Base-by-base conservation (phyloP, 768 basidiomycete genomes). In the Suillus subalutaceus region DNA sequence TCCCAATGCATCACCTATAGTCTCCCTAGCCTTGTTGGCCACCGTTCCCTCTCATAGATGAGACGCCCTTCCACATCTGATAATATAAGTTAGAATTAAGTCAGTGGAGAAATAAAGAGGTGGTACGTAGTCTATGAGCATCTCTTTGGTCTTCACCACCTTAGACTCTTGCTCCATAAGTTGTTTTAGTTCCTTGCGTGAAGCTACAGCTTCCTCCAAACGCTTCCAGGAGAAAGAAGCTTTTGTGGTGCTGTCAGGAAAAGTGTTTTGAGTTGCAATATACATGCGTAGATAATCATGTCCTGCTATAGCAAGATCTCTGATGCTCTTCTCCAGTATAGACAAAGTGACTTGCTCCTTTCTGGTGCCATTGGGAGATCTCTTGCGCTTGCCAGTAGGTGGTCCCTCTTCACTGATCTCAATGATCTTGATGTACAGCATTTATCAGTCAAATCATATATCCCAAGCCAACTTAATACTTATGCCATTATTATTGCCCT, bases 321-420 rank as follows among this genome's bases (percentile, higher is more conserved):
- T 48, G 10, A 48, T 1, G 2, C 46, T 48, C 46, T 48, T 48
- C 46, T 48, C n/a, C n/a, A 48, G 46, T 48, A 12, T 48, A 48
- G 46, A 48, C 46, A 48, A 48, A 48, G 46, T 48, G 10, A 48
- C 46, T 48, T 48, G n/a, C 46, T 48, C n/a, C 46, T 48, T 48
- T 48, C 46, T 23, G 2, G 46, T 48, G n/a, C 10, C 46, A 23
- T 48, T 48, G n/a, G 9, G 46, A 23, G 46, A 48, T 48, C 46
- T 48, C 46, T 48, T 48, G 46, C 4, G 10, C 46, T 48, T 48
- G 0, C 44, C 44, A 46, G 8, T 9, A 46, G 44, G 20, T 4
- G 8, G 44, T 1, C 44, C 7, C 44, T 48, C 10, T 48, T 48
- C 46, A 48, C 46, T 48, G 46, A 48, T 9, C 46, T 48, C n/a